Conservation (phyloP, 179 eudicot genomes). For the Amaranthus tricolor region DNA sequence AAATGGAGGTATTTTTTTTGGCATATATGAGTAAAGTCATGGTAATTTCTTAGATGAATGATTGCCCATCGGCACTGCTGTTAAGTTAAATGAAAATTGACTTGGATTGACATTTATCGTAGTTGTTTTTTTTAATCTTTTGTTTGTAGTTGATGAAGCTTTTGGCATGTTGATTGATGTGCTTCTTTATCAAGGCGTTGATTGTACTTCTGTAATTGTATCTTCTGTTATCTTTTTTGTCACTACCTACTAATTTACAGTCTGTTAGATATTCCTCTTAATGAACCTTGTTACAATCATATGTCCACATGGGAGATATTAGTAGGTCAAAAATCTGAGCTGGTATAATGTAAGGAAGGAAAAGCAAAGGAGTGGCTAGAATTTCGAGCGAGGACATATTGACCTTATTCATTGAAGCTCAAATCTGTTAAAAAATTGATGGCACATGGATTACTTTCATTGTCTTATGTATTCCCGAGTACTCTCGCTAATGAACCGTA, state of each 20-base stretch:
- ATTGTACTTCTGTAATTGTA: not conserved
- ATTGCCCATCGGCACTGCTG: not conserved
- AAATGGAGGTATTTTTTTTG: not conserved
- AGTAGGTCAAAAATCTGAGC: slow-evolving; percentile 20
- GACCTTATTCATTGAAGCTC: slow-evolving; percentile 14
- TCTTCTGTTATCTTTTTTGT: not conserved
- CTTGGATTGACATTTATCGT: not conserved
- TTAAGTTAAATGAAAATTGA: not conserved
- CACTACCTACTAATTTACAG: not conserved
- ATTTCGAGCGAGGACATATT: not conserved
- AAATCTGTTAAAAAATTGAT: not conserved
- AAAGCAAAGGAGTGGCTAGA: slow-evolving; percentile 2
- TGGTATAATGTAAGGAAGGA: slow-evolving; percentile 9
- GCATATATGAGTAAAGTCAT: not conserved
- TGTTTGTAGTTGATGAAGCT: not conserved
- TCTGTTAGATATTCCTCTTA: not conserved
- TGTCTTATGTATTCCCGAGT: not conserved
- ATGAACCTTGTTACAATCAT: slow-evolving; percentile 9
- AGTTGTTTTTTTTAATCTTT: not conserved
- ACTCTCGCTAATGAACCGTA: not conserved
- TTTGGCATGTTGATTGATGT: not conserved
- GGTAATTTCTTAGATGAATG: not conserved
- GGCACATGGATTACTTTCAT: slow-evolving; percentile 14
- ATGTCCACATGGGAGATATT: slow-evolving; percentile 20
- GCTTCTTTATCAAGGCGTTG: not conserved